phyloP scores from a whole-genome alignment of 495 filamentous ascomycete genomes.

The Aspergillus steynii region DNA sequence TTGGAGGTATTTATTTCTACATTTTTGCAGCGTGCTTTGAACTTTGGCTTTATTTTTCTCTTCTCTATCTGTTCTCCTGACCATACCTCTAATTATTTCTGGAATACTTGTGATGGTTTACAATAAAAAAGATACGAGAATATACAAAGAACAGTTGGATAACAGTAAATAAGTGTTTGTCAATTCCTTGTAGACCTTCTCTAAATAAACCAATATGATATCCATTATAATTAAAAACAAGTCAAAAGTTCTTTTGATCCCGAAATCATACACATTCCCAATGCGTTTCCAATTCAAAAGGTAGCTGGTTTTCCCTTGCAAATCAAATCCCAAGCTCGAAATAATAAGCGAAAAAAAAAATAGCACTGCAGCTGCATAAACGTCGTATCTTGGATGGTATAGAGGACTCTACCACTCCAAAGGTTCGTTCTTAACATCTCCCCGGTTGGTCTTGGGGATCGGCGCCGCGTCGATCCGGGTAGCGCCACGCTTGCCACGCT shows the following conservation, averaged over 20 bases:
- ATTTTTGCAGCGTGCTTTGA: neutral
- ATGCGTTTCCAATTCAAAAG: conserved; percentile 1
- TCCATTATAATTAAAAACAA: neutral
- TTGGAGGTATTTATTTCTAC: neutral
- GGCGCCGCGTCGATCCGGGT: conserved; percentile 79
- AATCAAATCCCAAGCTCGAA: neutral
- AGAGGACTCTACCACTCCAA: conserved; percentile 74
- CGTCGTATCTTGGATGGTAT: conserved; percentile 7
- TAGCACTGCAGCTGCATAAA: conserved; percentile 9
- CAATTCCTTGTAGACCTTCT: neutral
- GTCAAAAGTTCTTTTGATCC: neutral
- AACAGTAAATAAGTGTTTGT: neutral
- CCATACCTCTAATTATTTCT: too few species aligned
- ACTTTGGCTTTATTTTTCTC: neutral
- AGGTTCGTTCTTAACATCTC: conserved; percentile 81
- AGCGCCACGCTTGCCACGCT: conserved; percentile 63
- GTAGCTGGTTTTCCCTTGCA: neutral
- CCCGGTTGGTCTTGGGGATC: conserved; percentile 88
- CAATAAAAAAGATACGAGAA: neutral
- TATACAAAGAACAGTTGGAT: neutral
- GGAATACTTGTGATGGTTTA: neutral
- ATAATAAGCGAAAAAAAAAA: neutral
- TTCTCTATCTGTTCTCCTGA: neutral
- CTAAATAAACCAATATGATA: neutral
- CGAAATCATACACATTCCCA: conserved; percentile 9